These are phyloP conservation scores for Talaromyces trachyspermus DNA, from an alignment of 495 filamentous ascomycete genomes.

Conservation along the genomic window DNA sequence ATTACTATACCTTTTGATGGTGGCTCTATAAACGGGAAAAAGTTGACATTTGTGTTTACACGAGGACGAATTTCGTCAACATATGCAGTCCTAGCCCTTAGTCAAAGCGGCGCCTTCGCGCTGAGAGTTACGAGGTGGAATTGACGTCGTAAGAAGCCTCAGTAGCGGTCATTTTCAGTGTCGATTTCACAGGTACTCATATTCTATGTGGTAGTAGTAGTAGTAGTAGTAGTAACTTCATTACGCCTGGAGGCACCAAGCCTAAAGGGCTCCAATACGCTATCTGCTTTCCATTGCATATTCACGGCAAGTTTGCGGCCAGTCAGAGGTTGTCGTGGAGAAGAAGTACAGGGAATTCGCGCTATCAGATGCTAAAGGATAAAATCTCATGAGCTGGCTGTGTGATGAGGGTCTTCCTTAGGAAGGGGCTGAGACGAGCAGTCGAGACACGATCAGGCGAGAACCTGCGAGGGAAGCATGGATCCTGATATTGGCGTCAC, in stretches of 20 bases:
- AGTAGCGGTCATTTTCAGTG: constrained; percentile 7
- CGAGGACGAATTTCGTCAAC: neutral
- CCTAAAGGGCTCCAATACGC: neutral
- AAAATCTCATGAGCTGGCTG: neutral
- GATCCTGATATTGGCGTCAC: neutral
- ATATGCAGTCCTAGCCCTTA: neutral
- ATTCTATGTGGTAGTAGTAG: constrained; percentile 6
- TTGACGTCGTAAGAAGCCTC: neutral
- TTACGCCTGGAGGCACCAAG: constrained; percentile 1
- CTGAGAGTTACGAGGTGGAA: constrained; percentile 5
- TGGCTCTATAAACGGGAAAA: neutral
- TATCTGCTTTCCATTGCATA: neutral
- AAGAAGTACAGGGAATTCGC: neutral
- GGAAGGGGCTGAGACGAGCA: neutral
- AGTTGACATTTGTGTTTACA: neutral
- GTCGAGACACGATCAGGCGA: neutral
- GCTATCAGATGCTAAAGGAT: too few species aligned
- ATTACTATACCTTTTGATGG: neutral
- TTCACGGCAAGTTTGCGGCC: neutral
- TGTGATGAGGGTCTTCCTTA: neutral
- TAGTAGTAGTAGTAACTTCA: constrained; percentile 1
- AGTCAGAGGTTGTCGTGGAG: neutral
- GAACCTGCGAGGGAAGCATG: too few species aligned
- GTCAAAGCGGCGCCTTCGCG: neutral
- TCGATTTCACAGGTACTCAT: constrained; percentile 7